Conservation (phyloP, 176 grass and related monocot species). For the Urochloa ruziziensis region DNA sequence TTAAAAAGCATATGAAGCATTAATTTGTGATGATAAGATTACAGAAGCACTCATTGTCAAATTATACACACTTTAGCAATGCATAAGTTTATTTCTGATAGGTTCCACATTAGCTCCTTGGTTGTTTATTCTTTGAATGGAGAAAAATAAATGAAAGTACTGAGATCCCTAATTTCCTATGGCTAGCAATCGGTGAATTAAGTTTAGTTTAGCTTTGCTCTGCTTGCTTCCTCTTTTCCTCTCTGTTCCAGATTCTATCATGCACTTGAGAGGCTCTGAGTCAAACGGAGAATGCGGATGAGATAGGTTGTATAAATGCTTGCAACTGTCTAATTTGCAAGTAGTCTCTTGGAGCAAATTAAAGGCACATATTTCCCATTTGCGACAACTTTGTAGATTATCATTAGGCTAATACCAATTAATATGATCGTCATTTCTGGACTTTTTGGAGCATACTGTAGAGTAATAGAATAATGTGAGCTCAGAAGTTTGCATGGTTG, state of each 20-base stretch:
- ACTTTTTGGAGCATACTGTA: neutral
- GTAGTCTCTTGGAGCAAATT: neutral
- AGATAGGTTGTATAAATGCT: neutral
- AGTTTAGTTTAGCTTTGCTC: too few relatives aligned
- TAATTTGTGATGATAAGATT: neutral
- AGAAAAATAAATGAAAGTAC: too few relatives aligned
- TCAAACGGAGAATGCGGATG: too few relatives aligned
- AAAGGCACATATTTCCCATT: neutral
- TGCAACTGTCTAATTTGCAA: neutral
- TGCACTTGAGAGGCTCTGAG: too few relatives aligned
- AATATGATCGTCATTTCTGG: neutral
- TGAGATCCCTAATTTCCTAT: too few relatives aligned
- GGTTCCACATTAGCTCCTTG: neutral
- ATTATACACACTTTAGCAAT: neutral
- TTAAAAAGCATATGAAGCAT: neutral
- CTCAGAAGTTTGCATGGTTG: neutral
- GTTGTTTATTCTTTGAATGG: neutral
- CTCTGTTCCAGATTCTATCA: too few relatives aligned
- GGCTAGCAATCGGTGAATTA: too few relatives aligned
- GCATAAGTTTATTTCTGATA: constrained; percentile 7
- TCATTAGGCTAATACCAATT: neutral
- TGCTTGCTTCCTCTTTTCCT: too few relatives aligned
- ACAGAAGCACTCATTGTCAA: neutral
- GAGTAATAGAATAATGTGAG: neutral
- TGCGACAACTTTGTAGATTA: neutral